Evolutionary conservation across 148 eudicot genomes (phyloP), one percentile per base, ranked within the genome.

Genomic region (Chenopodium suecicum): DNA sequence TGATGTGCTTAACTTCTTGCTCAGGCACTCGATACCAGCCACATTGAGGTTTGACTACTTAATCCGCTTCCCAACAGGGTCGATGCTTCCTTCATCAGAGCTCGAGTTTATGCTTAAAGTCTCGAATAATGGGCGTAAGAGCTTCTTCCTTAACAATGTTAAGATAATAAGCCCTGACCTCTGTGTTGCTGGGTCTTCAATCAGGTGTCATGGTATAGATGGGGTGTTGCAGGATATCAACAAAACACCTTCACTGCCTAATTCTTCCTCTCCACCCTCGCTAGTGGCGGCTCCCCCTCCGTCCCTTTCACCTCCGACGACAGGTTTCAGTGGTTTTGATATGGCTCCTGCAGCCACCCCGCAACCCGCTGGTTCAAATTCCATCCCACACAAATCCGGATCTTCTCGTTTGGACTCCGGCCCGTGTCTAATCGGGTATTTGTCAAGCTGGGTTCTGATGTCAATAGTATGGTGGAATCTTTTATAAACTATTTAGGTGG

Each of bases 161-260:
- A 80, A 81, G 75, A 81, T 93, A 71, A 19, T 78, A 10, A 88
- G 91, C 77, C 95, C 95, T 4, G 89, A 93, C 78, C 80, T 93
- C 25, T 91, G 97, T 77, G 82, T 89, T 19, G 70, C 77, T 14
- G 87, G 91, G 8, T 73, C 86, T 47, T 82, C 90, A 9, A 80
- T 93, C 16, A 85, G 90, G 71, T 93, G 97, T 73, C 97, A 93
- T 79, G 97, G 97, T 37, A 86, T 93, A 48, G 97, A 91, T 63
- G 87, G 87, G n/a, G 91, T 91, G 70, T 23, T 90, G 25, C 63
- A 29, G 20, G 80, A 66, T 5, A 76, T 29, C 63, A 71, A 67
- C 75, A 76, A 67, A 48, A 74, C 79, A 48, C 78, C 64, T 47
- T 75, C 85, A 16, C 44, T 41, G 7, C 82, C 88, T 7, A 3